Conservation (phyloP, 805 yeast genomes). For the Spathaspora hagerdaliae region DNA sequence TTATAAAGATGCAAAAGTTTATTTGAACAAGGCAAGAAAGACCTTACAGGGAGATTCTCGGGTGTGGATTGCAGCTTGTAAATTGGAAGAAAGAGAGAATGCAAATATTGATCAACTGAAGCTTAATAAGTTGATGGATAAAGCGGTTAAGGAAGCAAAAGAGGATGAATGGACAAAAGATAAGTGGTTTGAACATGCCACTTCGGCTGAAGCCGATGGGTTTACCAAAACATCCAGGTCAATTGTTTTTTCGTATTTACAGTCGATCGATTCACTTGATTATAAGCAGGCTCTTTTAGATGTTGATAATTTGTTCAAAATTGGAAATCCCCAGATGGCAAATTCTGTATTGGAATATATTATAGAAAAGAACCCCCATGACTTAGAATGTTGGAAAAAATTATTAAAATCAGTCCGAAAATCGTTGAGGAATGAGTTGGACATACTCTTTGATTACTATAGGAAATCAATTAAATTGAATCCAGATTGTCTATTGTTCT, state of each 20-base stretch:
- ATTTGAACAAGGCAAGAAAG: conserved; percentile 60
- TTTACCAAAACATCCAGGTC: conserved; percentile 49
- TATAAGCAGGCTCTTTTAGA: conserved; percentile 16
- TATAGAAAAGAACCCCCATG: conserved; percentile 44
- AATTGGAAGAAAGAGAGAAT: conserved; percentile 58
- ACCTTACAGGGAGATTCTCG: conserved; percentile 42
- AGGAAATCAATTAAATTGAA: conserved; percentile 49
- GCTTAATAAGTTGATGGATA: conserved; percentile 43
- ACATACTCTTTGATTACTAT: conserved; percentile 33
- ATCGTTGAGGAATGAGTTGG: conserved; percentile 5
- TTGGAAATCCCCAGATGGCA: conserved; percentile 31
- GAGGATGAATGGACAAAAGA: conserved; percentile 28
- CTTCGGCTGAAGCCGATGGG: conserved; percentile 45
- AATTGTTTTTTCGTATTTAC: conserved; percentile 44
- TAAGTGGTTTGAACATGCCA: conserved; percentile 58
- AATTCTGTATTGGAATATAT: conserved; percentile 46
- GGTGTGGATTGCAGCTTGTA: conserved; percentile 69
- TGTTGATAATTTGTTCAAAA: conserved; percentile 25
- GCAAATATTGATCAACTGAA: conserved; percentile 39
- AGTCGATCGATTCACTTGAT: conserved; percentile 5
- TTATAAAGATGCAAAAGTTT: conserved; percentile 46
- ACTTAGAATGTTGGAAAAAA: conserved; percentile 46
- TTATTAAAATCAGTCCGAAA: conserved; percentile 31
- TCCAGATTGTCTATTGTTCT: conserved; percentile 48
- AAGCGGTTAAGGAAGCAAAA: conserved; percentile 43